A percentile compares a stretch with the other conserved stretches of the same genome.
Evolutionary conservation across 352 stramenopile genomes (phyloP).

Genomic region (Thalassiosira ordinaria): DNA sequence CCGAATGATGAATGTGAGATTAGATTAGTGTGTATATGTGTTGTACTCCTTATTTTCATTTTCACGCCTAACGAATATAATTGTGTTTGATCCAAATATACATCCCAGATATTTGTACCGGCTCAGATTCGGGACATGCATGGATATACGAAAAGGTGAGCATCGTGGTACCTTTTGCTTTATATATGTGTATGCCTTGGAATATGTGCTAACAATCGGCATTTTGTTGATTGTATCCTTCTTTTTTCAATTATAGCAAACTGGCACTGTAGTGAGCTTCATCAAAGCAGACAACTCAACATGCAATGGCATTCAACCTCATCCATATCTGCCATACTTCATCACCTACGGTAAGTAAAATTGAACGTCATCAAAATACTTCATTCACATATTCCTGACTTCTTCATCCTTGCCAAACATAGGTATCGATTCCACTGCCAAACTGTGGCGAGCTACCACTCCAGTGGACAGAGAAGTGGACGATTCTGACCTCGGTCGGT

Average conservation of each 20-base stretch:
- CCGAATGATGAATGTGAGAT: slow-evolving; percentile 75
- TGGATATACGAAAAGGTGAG: slow-evolving; percentile 81
- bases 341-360: slow-evolving; percentile 84
- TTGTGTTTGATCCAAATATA: too few relatives aligned
- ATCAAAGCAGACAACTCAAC: slow-evolving; percentile 78
- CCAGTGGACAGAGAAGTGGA: slow-evolving; percentile 74
- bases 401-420: too few relatives aligned
- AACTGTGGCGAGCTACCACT: slow-evolving; percentile 78
- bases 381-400: too few relatives aligned
- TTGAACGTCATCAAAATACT: too few relatives aligned
- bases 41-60: too few relatives aligned
- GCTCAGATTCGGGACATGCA: slow-evolving; percentile 62
- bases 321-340: slow-evolving; percentile 77
- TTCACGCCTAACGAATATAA: too few relatives aligned
- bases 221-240: too few relatives aligned
- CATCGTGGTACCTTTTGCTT: background rate
- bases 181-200: too few relatives aligned
- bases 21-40: too few relatives aligned
- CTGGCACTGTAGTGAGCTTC: slow-evolving; percentile 69
- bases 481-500: slow-evolving; percentile 67
- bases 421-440: slow-evolving; percentile 83
- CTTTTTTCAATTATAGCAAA: slow-evolving; percentile 11
- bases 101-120: slow-evolving; percentile 79
- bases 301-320: slow-evolving; percentile 81
- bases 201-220: too few relatives aligned